These are phyloP conservation scores for Xylaria flabelliformis DNA, from an alignment of 495 filamentous ascomycete species.

Conservation along the genomic window DNA sequence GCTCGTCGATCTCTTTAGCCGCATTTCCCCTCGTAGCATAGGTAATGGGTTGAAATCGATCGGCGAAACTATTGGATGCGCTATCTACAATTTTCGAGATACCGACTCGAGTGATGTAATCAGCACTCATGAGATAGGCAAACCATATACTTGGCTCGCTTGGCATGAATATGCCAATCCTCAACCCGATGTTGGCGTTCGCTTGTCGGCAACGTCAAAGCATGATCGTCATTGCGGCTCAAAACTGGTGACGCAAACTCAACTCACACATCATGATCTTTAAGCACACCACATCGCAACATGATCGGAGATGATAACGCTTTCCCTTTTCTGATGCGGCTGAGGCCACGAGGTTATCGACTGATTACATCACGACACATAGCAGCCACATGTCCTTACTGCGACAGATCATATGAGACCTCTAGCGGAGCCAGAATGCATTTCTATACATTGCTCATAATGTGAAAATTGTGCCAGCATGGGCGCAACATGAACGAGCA, in stretches of 20 bases:
- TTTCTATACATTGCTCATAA: too few relatives aligned
- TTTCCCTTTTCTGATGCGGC: neutral
- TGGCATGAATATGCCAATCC: neutral
- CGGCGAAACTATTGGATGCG: neutral
- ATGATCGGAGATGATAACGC: neutral
- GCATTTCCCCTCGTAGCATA: neutral
- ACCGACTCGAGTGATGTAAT: conserved; percentile 14
- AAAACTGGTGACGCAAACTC: neutral
- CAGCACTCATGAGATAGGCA: neutral
- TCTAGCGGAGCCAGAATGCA: too few relatives aligned
- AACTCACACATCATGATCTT: conserved; percentile 13
- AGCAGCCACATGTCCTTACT: too few relatives aligned
- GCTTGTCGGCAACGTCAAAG: neutral
- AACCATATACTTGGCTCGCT: neutral
- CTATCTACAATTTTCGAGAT: neutral
- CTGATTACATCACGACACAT: neutral
- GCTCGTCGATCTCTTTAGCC: neutral
- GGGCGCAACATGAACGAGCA: neutral
- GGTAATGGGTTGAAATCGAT: neutral
- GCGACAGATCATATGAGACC: too few relatives aligned
- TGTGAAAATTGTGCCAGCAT: too few relatives aligned
- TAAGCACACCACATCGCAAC: neutral
- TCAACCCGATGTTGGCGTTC: neutral
- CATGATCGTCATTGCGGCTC: conserved; percentile 8
- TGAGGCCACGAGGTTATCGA: neutral